These are phyloP conservation scores for Suillus americanus DNA, from an alignment of 768 basidiomycete genomes.

Conservation along the genomic window DNA sequence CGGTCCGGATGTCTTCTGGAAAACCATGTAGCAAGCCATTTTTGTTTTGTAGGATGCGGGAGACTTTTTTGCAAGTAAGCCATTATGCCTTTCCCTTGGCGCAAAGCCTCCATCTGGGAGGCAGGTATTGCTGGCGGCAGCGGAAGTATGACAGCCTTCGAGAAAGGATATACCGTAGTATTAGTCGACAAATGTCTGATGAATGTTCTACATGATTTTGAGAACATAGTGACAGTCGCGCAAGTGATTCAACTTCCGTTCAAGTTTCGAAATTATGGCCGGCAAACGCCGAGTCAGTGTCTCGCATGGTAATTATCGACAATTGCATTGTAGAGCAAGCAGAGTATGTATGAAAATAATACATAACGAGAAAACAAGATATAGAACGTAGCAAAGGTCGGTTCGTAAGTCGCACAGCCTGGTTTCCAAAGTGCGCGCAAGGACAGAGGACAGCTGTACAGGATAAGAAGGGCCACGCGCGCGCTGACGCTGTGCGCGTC, in stretches of 20 bases:
- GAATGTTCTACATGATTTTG: constrained; percentile 12
- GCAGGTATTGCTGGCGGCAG: constrained; percentile 40
- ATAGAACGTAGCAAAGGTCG: constrained; percentile 3
- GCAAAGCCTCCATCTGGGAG: constrained; percentile 44
- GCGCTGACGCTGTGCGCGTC: constrained; percentile 17
- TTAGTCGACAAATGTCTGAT: constrained; percentile 26
- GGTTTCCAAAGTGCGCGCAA: constrained; percentile 1
- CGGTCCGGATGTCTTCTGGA: constrained; percentile 65
- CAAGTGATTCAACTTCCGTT: not conserved
- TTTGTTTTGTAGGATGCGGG: constrained; percentile 66
- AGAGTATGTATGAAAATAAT: constrained; percentile 12
- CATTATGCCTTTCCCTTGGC: constrained; percentile 78
- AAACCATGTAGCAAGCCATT: constrained; percentile 69
- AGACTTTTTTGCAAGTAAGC: constrained; percentile 64
- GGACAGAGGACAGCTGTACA: constrained; percentile 11
- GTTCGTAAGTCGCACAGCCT: constrained; percentile 12
- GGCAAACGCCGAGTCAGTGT: constrained; percentile 13
- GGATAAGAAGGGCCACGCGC: constrained; percentile 14
- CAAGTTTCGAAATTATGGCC: not conserved
- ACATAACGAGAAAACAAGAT: constrained; percentile 14
- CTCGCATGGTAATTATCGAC: constrained; percentile 25
- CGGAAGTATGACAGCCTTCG: constrained; percentile 60
- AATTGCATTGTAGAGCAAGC: constrained; percentile 24
- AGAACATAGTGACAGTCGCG: constrained; percentile 11
- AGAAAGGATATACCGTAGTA: constrained; percentile 60